Percentiles rank a stretch among this genome's conserved stretches.
phyloP scores from a whole-genome alignment of 441 rosid species.

The Capsella rubella region DNA sequence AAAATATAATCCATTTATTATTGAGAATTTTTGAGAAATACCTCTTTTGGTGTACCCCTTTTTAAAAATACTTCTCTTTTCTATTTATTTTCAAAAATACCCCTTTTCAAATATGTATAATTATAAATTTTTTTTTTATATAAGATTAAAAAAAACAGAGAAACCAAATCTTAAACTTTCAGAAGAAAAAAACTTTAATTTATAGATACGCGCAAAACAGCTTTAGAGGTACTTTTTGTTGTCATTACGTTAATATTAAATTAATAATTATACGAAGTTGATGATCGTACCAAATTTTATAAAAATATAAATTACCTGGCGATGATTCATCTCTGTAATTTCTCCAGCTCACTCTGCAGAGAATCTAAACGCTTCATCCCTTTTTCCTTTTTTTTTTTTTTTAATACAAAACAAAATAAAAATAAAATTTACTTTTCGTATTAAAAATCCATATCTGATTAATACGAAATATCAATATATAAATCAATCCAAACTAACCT shows the following conservation, averaged over 20 bases:
- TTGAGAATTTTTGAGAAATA: too few species aligned
- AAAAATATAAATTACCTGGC: constrained; percentile 13
- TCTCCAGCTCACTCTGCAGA: constrained; percentile 20
- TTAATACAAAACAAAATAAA: too few species aligned
- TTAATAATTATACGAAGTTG: constrained; percentile 21
- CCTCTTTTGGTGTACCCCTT: too few species aligned
- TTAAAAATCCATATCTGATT: too few species aligned
- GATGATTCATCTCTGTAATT: neutral
- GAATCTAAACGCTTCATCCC: constrained; percentile 2
- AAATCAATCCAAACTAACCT: constrained; percentile 7
- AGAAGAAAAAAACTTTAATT: constrained; percentile 15
- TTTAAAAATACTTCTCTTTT: too few species aligned
- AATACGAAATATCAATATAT: constrained; percentile 11
- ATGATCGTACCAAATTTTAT: constrained; percentile 23
- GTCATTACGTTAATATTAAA: constrained; percentile 23
- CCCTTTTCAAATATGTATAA: too few species aligned
- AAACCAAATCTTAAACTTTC: constrained; percentile 31
- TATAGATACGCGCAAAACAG: constrained; percentile 33
- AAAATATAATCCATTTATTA: too few species aligned
- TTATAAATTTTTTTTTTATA: neutral
- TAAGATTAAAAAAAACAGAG: neutral
- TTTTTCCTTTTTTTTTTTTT: too few species aligned
- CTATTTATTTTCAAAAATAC: too few species aligned
- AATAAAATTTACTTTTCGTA: too few species aligned
- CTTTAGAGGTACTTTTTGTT: constrained; percentile 18